phyloP scores from a whole-genome alignment of 768 basidiomycete genomes.

The Pulveroboletus sp. region DNA sequence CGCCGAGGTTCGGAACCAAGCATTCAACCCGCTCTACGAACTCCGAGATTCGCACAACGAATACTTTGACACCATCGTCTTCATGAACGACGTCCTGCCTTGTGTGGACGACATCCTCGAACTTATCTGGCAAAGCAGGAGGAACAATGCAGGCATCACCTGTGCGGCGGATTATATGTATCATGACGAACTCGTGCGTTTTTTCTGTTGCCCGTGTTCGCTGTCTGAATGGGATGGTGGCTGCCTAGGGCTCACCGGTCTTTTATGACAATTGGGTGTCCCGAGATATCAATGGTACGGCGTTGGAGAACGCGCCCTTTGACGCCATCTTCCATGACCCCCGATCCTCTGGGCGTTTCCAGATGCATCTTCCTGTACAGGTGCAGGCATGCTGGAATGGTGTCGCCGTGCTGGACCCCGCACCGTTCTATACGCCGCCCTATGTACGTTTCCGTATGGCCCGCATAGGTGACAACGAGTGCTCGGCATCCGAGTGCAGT shows the following conservation, averaged over 20 bases:
- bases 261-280: conserved; percentile 99
- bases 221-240: neutral
- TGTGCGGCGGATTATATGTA: conserved; percentile 99
- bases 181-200: conserved; percentile 83
- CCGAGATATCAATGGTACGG: conserved; percentile 96
- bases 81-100: conserved; percentile 99
- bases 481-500: conserved; percentile 92
- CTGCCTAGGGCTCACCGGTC: conserved; percentile 66
- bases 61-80: conserved; percentile 93
- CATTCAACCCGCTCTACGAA: conserved; percentile 93
- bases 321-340: conserved; percentile 89
- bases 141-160: conserved; percentile 96
- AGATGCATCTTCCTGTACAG: conserved; percentile 88
- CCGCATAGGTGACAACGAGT: conserved; percentile 78
- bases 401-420: conserved; percentile 91
- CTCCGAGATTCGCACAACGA: conserved; percentile 88
- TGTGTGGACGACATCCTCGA: conserved; percentile 97
- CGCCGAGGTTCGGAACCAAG: conserved; percentile 99
- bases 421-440: conserved; percentile 88
- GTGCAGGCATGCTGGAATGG: conserved; percentile 99
- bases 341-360: conserved; percentile 74
- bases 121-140: conserved; percentile 91
- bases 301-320: conserved; percentile 96
- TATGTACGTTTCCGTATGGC: conserved; percentile 98
- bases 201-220: neutral